phyloP scores from a whole-genome alignment of 1,139 yeast species.

The Suhomyces bokatorum region DNA sequence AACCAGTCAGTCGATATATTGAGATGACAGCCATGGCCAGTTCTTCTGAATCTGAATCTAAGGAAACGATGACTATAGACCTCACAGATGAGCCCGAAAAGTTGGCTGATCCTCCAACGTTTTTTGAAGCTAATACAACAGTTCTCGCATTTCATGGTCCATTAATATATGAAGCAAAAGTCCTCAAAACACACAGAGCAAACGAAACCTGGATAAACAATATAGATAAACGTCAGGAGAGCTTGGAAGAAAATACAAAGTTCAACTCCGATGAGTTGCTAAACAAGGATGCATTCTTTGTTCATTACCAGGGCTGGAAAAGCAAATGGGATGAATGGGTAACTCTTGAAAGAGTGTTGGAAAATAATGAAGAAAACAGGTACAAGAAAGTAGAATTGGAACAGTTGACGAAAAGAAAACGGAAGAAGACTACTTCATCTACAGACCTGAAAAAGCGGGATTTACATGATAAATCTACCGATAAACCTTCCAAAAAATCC shows the following conservation, averaged over 20 bases:
- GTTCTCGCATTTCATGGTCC: constrained; percentile 93
- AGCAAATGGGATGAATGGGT: constrained; percentile 98
- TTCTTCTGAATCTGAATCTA: constrained; percentile 3
- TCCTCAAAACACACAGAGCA: constrained; percentile 63
- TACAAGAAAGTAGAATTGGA: constrained; percentile 64
- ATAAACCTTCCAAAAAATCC: constrained; percentile 17
- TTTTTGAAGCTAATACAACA: constrained; percentile 37
- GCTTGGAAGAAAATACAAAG: constrained; percentile 40
- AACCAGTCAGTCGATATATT: not conserved
- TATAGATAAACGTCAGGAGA: constrained; percentile 40
- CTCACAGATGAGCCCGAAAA: not conserved
- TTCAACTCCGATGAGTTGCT: constrained; percentile 30
- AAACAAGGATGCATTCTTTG: constrained; percentile 52
- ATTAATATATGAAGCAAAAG: constrained; percentile 82
- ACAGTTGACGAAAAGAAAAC: constrained; percentile 30
- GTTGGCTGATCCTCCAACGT: not conserved
- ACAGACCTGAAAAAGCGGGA: constrained; percentile 10
- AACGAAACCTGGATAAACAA: constrained; percentile 41
- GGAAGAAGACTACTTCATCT: constrained; percentile 10
- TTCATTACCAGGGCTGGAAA: constrained; percentile 97
- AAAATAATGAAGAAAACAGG: constrained; percentile 67
- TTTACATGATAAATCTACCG: constrained; percentile 5
- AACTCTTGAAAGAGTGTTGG: constrained; percentile 62
- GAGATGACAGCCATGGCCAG: constrained; percentile 3
- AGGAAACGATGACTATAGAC: not conserved